These are phyloP conservation scores for Lactarius psammicola DNA, from an alignment of 768 basidiomycete genomes.

Conservation along the genomic window DNA sequence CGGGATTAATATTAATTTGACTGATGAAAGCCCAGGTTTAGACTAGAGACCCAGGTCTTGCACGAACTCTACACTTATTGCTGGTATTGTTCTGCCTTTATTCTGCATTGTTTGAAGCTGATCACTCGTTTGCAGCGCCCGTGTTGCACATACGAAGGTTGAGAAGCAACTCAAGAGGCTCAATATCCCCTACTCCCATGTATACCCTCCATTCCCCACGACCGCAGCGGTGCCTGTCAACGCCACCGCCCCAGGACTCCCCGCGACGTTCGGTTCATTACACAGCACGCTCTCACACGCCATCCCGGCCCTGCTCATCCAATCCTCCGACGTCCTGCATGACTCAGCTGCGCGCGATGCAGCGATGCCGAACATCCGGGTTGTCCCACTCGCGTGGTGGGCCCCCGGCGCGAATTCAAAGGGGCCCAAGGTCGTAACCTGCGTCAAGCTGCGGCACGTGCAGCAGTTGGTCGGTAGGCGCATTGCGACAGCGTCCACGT, in stretches of 20 bases:
- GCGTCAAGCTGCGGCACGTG: constrained; percentile 87
- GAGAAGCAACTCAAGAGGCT: constrained; percentile 84
- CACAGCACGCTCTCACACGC: constrained; percentile 75
- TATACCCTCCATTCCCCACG: constrained; percentile 53
- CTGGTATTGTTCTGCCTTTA: constrained; percentile 51
- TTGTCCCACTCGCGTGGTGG: constrained; percentile 92
- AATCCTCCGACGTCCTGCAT: constrained; percentile 75
- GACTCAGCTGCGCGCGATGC: constrained; percentile 87
- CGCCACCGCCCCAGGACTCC: constrained; percentile 25
- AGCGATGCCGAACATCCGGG: constrained; percentile 88
- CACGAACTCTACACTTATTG: constrained; percentile 85
- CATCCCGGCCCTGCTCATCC: constrained; percentile 81
- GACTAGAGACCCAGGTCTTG: constrained; percentile 68
- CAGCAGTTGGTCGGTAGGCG: constrained; percentile 79
- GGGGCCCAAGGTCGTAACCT: constrained; percentile 67
- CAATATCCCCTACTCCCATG: constrained; percentile 72
- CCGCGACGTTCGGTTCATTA: constrained; percentile 51
- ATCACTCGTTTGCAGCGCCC: constrained; percentile 52
- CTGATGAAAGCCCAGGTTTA: constrained; percentile 43
- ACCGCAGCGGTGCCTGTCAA: constrained; percentile 32
- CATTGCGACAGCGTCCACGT: constrained; percentile 47
- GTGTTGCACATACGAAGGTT: constrained; percentile 86
- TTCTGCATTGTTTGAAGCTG: background rate
- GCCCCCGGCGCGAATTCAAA: constrained; percentile 36
- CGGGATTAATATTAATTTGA: background rate